Percentiles rank a stretch among this genome's conserved stretches.
These are phyloP conservation scores for Xylaria sp. DNA, from an alignment of 2,329 filamentous ascomycete species.

Conservation along the genomic window DNA sequence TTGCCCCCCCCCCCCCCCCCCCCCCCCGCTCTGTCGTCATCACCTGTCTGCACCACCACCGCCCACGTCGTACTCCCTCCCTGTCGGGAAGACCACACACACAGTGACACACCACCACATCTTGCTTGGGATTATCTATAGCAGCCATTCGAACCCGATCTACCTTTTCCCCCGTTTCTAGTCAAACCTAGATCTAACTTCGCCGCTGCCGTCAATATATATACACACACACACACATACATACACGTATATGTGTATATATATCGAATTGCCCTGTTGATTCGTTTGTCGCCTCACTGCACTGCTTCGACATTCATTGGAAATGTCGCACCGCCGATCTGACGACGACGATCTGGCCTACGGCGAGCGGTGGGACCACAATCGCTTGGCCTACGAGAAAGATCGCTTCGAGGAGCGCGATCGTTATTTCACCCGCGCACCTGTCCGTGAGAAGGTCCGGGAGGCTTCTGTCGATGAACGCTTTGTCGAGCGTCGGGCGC, in stretches of 20 bases:
- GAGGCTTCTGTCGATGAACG: constrained; percentile 57
- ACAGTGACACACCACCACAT: no score
- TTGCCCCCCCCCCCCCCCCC: no score
- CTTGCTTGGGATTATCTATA: constrained; percentile 2
- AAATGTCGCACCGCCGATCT: constrained; percentile 31
- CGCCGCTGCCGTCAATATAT: not conserved
- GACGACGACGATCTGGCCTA: constrained; percentile 52
- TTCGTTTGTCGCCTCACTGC: not conserved
- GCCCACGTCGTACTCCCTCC: not conserved
- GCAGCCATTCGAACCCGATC: constrained; percentile 4
- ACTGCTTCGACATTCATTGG: not conserved
- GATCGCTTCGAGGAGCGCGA: constrained; percentile 66
- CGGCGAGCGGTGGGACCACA: constrained; percentile 64
- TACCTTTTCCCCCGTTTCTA: not conserved
- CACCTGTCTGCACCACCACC: constrained; percentile 3
- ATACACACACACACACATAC: not conserved
- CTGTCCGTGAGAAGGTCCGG: constrained; percentile 42
- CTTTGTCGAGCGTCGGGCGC: constrained; percentile 55
- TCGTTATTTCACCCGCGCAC: constrained; percentile 55
- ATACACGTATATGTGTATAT: not conserved
- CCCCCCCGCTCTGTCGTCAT: constrained; percentile 34
- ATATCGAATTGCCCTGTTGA: not conserved
- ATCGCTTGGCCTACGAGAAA: constrained; percentile 61
- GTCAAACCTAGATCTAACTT: not conserved
- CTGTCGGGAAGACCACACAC: not conserved